Percentiles rank a stretch among this genome's conserved stretches.
Conservation (phyloP, 441 rosid species). For the Populus hybrid region DNA sequence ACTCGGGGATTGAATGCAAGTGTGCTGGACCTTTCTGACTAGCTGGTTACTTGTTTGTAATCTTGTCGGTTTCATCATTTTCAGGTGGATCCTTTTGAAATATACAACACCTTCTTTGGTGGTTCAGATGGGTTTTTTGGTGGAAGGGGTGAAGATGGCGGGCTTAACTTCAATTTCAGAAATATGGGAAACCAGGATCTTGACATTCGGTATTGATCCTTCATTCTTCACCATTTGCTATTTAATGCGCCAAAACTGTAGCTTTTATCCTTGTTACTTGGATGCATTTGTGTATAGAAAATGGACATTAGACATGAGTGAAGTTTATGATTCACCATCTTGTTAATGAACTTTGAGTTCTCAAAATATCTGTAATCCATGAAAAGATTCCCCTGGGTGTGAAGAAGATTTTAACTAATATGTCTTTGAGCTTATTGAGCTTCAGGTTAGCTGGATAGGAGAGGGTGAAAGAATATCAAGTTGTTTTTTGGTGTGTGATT, state of each 20-base stretch:
- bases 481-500: no score
- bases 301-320: neutral
- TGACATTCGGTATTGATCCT: slow-evolving; percentile 59
- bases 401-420: neutral
- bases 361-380: neutral
- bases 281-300: neutral
- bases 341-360: neutral
- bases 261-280: neutral
- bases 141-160: slow-evolving; percentile 51
- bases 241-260: neutral
- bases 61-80: slow-evolving; percentile 12
- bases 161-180: slow-evolving; percentile 54
- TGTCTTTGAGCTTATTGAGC: neutral
- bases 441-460: neutral
- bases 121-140: slow-evolving; percentile 70
- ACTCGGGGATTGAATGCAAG: neutral
- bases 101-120: slow-evolving; percentile 81
- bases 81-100: slow-evolving; percentile 86
- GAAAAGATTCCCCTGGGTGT: neutral
- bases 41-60: slow-evolving; percentile 5
- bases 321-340: neutral
- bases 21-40: neutral
- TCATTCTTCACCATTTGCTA: neutral
- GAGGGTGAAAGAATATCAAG: neutral
- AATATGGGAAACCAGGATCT: slow-evolving; percentile 52